phyloP scores from a whole-genome alignment of 805 yeast species.

The Kazachstania bromeliacearum region DNA sequence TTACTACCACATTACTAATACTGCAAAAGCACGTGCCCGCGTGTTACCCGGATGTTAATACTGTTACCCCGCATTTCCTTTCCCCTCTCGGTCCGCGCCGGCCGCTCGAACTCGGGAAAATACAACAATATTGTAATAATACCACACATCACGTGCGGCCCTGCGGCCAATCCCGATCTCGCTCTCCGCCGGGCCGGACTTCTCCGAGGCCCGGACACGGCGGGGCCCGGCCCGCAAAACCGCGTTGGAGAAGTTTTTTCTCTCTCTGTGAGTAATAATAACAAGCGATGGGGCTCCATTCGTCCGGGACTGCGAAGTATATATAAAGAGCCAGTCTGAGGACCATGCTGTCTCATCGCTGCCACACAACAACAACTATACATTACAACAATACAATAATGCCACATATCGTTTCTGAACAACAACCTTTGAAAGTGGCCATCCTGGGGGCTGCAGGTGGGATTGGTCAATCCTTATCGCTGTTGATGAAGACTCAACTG shows the following conservation, averaged over 20 bases:
- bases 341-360: neutral
- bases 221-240: neutral
- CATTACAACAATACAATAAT: constrained; percentile 5
- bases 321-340: neutral
- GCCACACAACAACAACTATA: neutral
- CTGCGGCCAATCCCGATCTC: neutral
- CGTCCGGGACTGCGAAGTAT: neutral
- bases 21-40: too few relatives aligned
- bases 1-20: too few relatives aligned
- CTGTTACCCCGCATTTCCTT: too few relatives aligned
- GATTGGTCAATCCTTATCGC: constrained; percentile 86
- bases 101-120: too few relatives aligned
- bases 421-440: constrained; percentile 47
- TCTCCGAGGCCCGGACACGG: neutral
- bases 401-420: constrained; percentile 16
- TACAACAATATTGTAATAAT: too few relatives aligned
- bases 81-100: too few relatives aligned
- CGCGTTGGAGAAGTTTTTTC: too few relatives aligned
- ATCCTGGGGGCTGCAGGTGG: constrained; percentile 93
- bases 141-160: neutral
- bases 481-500: constrained; percentile 53
- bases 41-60: too few relatives aligned
- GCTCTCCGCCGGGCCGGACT: neutral
- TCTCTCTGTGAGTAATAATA: neutral
- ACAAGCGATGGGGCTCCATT: neutral